These are phyloP conservation scores for Geotrichum australiense DNA, from an alignment of 1,139 yeast species.

Conservation along the genomic window DNA sequence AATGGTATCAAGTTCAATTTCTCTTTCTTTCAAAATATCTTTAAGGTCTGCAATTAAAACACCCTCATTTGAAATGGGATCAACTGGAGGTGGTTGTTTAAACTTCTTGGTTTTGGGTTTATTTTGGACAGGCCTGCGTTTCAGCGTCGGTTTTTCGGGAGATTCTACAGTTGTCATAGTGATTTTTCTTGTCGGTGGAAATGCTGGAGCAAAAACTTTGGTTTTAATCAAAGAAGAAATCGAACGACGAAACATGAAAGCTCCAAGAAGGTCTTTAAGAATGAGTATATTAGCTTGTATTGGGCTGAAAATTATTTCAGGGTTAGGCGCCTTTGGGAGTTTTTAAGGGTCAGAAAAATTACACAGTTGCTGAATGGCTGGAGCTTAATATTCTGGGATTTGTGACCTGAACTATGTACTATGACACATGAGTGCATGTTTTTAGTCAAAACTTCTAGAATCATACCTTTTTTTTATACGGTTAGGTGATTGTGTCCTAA, in stretches of 20 bases:
- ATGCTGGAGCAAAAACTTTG: background rate
- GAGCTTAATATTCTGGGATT: no score
- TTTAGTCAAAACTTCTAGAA: no score
- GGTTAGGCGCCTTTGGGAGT: constrained; percentile 1
- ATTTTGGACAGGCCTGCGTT: constrained; percentile 21
- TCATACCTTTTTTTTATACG: no score
- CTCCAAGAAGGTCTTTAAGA: background rate
- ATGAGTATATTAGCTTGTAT: background rate
- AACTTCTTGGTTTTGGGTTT: constrained; percentile 42
- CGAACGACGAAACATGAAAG: background rate
- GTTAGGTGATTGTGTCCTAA: no score
- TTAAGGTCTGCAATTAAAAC: constrained; percentile 69
- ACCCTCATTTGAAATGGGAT: constrained; percentile 76
- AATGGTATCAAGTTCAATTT: constrained; percentile 43
- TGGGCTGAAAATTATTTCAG: background rate
- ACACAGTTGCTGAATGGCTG: background rate
- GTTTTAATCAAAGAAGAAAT: background rate
- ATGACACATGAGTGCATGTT: no score
- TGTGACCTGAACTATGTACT: no score
- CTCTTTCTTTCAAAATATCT: constrained; percentile 42
- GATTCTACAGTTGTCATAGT: background rate
- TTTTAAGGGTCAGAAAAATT: background rate
- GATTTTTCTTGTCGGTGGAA: background rate
- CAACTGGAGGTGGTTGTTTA: constrained; percentile 51
- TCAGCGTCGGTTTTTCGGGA: constrained; percentile 9